Conservation (phyloP, 2,329 filamentous ascomycete genomes). For the Colletotrichum gigasporum region DNA sequence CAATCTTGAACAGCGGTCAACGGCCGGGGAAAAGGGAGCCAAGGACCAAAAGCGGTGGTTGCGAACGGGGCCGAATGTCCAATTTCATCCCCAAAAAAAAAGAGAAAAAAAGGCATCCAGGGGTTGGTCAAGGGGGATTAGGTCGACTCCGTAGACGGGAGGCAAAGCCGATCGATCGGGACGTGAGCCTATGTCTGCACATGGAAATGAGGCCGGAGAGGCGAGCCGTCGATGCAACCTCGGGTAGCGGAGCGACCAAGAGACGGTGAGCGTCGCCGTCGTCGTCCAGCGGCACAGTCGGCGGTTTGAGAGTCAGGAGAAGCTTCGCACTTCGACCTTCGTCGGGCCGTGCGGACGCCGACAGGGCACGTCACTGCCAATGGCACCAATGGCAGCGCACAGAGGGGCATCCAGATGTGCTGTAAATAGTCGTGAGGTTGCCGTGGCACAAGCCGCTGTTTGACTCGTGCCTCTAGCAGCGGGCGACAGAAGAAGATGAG, state of each 20-base stretch:
- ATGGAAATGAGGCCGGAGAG: slow-evolving; percentile 16
- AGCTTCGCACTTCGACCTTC: slow-evolving; percentile 17
- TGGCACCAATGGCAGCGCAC: neutral
- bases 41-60: neutral
- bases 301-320: slow-evolving; percentile 29
- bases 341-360: slow-evolving; percentile 11
- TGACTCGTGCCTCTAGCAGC: slow-evolving; percentile 1
- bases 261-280: slow-evolving; percentile 6
- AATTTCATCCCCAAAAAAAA: too few species aligned
- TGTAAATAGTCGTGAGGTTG: neutral
- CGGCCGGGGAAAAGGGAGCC: neutral
- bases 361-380: slow-evolving; percentile 4
- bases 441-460: neutral
- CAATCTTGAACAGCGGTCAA: slow-evolving; percentile 15
- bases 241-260: neutral
- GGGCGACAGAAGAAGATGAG: neutral
- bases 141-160: slow-evolving; percentile 11
- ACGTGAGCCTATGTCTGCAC: slow-evolving; percentile 17
- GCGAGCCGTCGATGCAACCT: slow-evolving; percentile 17
- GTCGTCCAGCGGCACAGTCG: slow-evolving; percentile 3
- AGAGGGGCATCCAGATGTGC: neutral
- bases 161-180: slow-evolving; percentile 26
- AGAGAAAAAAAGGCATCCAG: neutral
- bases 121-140: slow-evolving; percentile 3
- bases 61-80: slow-evolving; percentile 4